Base-by-base conservation (phyloP, 1,284 basidiomycete genomes). In the Leccinum pachyderme region DNA sequence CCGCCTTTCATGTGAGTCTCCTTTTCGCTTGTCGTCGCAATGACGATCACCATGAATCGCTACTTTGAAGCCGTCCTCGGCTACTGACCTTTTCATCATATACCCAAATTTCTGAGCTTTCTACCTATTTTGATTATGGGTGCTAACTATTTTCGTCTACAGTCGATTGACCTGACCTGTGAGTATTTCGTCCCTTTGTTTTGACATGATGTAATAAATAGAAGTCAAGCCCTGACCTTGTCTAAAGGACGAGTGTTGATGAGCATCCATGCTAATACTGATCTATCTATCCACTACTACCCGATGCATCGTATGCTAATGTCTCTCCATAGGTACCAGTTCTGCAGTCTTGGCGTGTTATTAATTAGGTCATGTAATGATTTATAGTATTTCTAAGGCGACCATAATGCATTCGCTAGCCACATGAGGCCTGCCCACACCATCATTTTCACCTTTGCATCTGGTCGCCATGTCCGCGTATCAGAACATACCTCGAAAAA, bases 251-350 rank as follows among this genome's bases (percentile, higher is more conserved):
- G 71, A 73, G 75, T 63, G 66, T 77, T 87, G 87, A 86, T 77
- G 87, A 87, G 74, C 69, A 69, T 77, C 86, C 88, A 90, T 90
- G 87, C 87, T 90, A 90, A 90, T 90, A 80, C 87, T 90, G 87
- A 68, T 52, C 35, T 5, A 12, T n/a, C 46, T 29, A 11, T 5
- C 5, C 6, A 2, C 15, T 6, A n/a, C 18, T 18, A n/a, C 18
- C n/a, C 29, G 15, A 22, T 43, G 2, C 0, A n/a, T 53, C 41
- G 1, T 48, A 7, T 61, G 18, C 62, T 71, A 41, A 57, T 47
- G 55, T 52, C 43, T 58, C 27, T 55, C 27, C 47, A 35, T 43
- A 72, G 59, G 32, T 25, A 24, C 18, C 18, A 18, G 18, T 18
- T 18, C 18, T 18, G 18, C 18, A 18, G 18, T 18, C 18, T 18